Percentiles rank a stretch among this genome's conserved stretches.
phyloP scores from a whole-genome alignment of 345 rosid species.

The Citrus australasica region DNA sequence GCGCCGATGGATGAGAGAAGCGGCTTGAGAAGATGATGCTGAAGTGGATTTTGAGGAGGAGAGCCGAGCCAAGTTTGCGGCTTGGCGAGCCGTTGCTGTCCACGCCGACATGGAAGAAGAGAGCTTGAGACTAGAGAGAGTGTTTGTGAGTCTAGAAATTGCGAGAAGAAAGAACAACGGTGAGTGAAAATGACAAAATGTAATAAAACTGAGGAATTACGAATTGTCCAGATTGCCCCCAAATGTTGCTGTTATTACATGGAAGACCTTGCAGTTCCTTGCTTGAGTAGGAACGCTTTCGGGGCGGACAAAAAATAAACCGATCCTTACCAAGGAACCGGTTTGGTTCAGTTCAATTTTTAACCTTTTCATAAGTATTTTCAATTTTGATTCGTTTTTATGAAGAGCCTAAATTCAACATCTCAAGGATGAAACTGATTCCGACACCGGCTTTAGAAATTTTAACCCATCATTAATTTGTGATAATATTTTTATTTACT shows the following conservation, averaged over 20 bases:
- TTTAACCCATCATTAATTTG: no score
- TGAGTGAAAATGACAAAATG: background rate
- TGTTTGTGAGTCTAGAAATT: background rate
- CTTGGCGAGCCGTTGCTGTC: conserved; percentile 28
- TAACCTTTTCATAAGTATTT: no score
- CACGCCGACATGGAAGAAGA: conserved; percentile 20
- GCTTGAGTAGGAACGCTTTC: no score
- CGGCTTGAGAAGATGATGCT: conserved; percentile 13
- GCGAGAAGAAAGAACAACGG: background rate
- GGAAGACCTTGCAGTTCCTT: background rate
- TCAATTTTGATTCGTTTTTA: no score
- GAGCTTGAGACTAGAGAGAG: background rate
- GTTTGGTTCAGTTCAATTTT: no score
- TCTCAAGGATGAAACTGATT: no score
- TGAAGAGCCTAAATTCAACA: no score
- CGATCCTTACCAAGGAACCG: no score
- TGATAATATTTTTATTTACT: no score
- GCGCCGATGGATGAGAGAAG: conserved; percentile 36
- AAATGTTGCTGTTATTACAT: background rate
- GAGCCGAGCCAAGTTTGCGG: conserved; percentile 15
- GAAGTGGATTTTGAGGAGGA: conserved; percentile 12
- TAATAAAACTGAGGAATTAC: background rate
- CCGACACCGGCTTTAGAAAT: no score
- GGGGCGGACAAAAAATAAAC: no score
- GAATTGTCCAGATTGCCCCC: background rate